Base-by-base conservation (phyloP, 192 early-diverging fungal genomes). In the Coemansia umbellata region DNA sequence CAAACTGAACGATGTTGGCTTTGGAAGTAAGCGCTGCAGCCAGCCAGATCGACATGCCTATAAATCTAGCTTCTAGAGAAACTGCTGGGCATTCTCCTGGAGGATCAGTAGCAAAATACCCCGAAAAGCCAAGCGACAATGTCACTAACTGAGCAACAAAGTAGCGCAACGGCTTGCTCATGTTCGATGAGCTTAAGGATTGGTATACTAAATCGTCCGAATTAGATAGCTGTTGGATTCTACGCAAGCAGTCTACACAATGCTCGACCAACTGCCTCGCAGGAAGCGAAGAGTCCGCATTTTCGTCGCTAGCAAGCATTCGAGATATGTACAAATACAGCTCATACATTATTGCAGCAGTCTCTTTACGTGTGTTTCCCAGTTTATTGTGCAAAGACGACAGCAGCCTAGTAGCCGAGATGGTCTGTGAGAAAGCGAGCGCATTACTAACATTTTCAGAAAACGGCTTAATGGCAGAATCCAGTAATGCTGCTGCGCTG, bases 41-140 rank as follows among this genome's bases (percentile, higher is more conserved):
- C 22, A 75, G 41, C 72, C 72, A 75, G 1, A 53, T 32, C 4
- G 53, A 47, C 4, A 68, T 47, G 1, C 60, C 57, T 4, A 65
- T 53, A 39, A 63, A 64, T 19, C 32, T 28, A 2, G 54, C 60
- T 27, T 75, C 72, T 3, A 44, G 22, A 1, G 47, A 19, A 5
- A 14, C 39, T 4, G 44, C 30, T 2, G 58, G 21, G 32, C 33
- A 26, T 22, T 69, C 72, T 9, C 31, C 4, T 14, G 44, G 19
- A 0, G 57, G 57, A 13, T 65, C 49, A 5, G 30, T 18, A 10
- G 39, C 15, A 37, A 69, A 75, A 19, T 69, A 58, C 8, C 35
- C 28, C 9, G 49, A 40, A 1, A 61, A 28, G n/a, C 52, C 61
- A 24, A 75, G 48, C 6, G 53, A 22, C 32, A 69, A 39, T 5